These are phyloP conservation scores for Fusarium dlaminii DNA, from an alignment of 2,329 filamentous ascomycete genomes.

Conservation along the genomic window DNA sequence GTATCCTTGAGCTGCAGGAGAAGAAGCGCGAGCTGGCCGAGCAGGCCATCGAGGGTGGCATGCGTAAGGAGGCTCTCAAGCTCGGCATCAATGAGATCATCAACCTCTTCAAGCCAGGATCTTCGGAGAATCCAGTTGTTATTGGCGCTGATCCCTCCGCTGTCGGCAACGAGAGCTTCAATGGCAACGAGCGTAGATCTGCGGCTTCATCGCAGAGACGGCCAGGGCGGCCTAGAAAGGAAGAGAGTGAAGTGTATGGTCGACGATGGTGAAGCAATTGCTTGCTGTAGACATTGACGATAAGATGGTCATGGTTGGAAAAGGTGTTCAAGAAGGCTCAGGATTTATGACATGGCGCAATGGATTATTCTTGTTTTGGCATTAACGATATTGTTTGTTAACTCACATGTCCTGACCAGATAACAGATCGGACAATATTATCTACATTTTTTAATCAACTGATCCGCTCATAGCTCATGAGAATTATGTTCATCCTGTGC, in stretches of 20 bases:
- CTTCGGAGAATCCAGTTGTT: constrained; percentile 29
- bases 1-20: constrained; percentile 93
- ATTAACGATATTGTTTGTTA: not conserved
- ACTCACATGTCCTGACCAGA: not conserved
- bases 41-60: constrained; percentile 85
- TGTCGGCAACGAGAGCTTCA: constrained; percentile 20
- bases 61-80: constrained; percentile 79
- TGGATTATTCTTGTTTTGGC: not conserved
- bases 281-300: not conserved
- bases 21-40: constrained; percentile 93
- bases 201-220: constrained; percentile 40
- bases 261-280: constrained; percentile 26
- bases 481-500: not conserved
- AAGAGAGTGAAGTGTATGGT: constrained; percentile 34
- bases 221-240: constrained; percentile 32
- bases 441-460: not conserved
- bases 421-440: not conserved
- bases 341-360: constrained; percentile 7
- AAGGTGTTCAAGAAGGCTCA: constrained; percentile 4
- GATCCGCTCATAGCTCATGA: constrained; percentile 6
- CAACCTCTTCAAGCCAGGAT: constrained; percentile 81
- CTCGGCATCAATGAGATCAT: constrained; percentile 93
- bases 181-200: constrained; percentile 35
- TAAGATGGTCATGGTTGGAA: not conserved
- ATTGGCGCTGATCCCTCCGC: constrained; percentile 32